phyloP scores from a whole-genome alignment of 2,329 filamentous ascomycete genomes.

The Pestalotiopsis sp. region DNA sequence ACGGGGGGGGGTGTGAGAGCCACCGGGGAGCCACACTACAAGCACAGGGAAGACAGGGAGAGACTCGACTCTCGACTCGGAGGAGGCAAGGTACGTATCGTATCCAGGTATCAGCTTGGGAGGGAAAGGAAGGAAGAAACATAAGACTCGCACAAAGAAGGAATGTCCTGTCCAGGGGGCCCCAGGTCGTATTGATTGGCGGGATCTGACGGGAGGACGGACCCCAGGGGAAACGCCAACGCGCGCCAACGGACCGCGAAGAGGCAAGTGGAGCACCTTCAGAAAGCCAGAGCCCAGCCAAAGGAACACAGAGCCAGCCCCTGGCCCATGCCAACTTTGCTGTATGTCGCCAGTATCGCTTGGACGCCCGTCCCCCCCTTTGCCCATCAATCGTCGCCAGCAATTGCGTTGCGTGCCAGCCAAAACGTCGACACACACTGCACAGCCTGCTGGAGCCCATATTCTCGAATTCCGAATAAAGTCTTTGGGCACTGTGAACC shows the following conservation, averaged over 20 bases:
- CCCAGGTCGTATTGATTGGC: slow-evolving; percentile 11
- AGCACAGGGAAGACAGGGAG: background rate
- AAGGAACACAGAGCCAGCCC: background rate
- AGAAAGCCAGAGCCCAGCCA: background rate
- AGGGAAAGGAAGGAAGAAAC: background rate
- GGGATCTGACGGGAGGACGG: slow-evolving; percentile 16
- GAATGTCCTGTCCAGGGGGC: slow-evolving; percentile 5
- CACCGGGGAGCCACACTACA: background rate
- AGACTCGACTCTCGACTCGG: background rate
- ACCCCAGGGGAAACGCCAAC: background rate
- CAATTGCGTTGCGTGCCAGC: too few relatives aligned
- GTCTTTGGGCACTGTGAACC: too few relatives aligned
- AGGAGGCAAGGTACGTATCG: background rate
- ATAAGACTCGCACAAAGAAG: slow-evolving; percentile 6
- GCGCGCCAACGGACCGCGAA: background rate
- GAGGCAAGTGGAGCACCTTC: slow-evolving; percentile 4
- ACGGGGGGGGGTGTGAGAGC: background rate
- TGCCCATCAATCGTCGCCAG: too few relatives aligned
- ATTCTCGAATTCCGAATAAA: background rate
- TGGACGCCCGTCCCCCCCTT: background rate
- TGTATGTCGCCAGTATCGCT: background rate
- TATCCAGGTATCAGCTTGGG: background rate
- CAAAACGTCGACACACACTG: background rate
- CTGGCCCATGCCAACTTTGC: slow-evolving; percentile 1
- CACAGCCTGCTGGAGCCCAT: background rate